Percentiles rank a stretch among this genome's conserved stretches.
phyloP scores from a whole-genome alignment of 2,329 filamentous ascomycete genomes.

The Rhynchosporium graminicola region DNA sequence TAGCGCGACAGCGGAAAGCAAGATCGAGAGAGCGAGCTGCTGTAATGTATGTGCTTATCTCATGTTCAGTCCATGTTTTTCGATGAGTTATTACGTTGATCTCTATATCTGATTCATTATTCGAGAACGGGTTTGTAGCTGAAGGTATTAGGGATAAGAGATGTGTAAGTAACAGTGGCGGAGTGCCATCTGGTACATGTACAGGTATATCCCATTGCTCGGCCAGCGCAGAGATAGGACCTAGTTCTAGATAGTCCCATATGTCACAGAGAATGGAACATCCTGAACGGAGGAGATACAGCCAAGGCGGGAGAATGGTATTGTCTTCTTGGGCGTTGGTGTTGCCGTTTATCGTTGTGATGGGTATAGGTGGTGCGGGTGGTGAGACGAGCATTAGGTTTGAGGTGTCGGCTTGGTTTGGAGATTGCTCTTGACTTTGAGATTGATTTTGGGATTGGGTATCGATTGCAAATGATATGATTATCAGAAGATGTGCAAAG shows the following conservation, averaged over 20 bases:
- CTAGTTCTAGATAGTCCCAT: conserved; percentile 21
- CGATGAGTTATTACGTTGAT: background rate
- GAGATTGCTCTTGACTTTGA: background rate
- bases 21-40: background rate
- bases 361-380: conserved; percentile 20
- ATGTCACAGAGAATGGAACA: conserved; percentile 26
- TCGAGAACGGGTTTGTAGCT: background rate
- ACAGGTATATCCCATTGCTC: conserved; percentile 13
- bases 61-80: conserved; percentile 3
- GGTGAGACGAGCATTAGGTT: conserved; percentile 26
- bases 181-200: conserved; percentile 1
- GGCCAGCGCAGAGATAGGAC: conserved; percentile 20
- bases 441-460: conserved; percentile 3
- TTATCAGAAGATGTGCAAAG: conserved; percentile 29
- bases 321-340: conserved; percentile 5
- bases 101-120: background rate
- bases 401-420: background rate
- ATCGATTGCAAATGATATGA: conserved; percentile 22
- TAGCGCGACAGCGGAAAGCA: background rate
- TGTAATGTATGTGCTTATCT: conserved; percentile 5
- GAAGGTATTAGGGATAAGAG: conserved; percentile 8
- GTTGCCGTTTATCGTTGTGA: conserved; percentile 13
- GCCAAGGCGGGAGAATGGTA: conserved; percentile 25
- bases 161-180: background rate
- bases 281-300: conserved; percentile 25